phyloP scores from a whole-genome alignment of 441 rosid species.

The Melastoma candidum region DNA sequence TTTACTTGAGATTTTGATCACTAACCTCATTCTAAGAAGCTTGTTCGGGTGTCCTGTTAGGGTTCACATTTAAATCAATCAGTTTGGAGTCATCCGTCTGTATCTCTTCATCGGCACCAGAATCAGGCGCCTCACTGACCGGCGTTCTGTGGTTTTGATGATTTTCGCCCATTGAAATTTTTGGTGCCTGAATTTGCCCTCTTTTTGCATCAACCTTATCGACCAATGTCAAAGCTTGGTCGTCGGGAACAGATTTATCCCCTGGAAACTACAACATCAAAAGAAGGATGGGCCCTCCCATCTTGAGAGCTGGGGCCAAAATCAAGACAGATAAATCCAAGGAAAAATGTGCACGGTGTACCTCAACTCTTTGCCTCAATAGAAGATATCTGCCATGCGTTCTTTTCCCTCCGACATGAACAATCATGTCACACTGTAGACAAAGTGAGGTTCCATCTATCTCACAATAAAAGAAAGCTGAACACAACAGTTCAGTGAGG shows the following conservation, averaged over 20 bases:
- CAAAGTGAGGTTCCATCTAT: slow-evolving; percentile 75
- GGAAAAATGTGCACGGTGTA: slow-evolving; percentile 12
- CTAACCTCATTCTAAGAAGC: slow-evolving; percentile 46
- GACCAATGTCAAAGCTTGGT: slow-evolving; percentile 21
- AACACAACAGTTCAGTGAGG: slow-evolving; percentile 8
- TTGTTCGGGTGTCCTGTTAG: slow-evolving; percentile 39
- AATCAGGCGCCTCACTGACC: slow-evolving; percentile 18
- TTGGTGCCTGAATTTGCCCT: slow-evolving; percentile 22
- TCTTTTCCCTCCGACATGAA: slow-evolving; percentile 76
- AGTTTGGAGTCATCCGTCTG: slow-evolving; percentile 24
- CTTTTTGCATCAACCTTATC: slow-evolving; percentile 20
- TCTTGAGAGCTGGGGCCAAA: no score
- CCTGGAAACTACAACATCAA: slow-evolving; percentile 56
- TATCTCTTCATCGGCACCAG: slow-evolving; percentile 27
- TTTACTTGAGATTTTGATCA: background rate
- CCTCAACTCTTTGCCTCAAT: slow-evolving; percentile 71
- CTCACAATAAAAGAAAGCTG: slow-evolving; percentile 84
- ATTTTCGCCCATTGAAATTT: slow-evolving; percentile 12
- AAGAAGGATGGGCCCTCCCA: background rate
- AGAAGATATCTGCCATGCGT: slow-evolving; percentile 55
- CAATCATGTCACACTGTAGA: slow-evolving; percentile 70
- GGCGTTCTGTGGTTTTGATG: slow-evolving; percentile 15
- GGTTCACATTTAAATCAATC: slow-evolving; percentile 73
- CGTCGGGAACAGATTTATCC: slow-evolving; percentile 27
- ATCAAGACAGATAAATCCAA: slow-evolving; percentile 1